These are phyloP conservation scores for Scutellaria baicalensis DNA, from an alignment of 257 asterid species.

Conservation along the genomic window DNA sequence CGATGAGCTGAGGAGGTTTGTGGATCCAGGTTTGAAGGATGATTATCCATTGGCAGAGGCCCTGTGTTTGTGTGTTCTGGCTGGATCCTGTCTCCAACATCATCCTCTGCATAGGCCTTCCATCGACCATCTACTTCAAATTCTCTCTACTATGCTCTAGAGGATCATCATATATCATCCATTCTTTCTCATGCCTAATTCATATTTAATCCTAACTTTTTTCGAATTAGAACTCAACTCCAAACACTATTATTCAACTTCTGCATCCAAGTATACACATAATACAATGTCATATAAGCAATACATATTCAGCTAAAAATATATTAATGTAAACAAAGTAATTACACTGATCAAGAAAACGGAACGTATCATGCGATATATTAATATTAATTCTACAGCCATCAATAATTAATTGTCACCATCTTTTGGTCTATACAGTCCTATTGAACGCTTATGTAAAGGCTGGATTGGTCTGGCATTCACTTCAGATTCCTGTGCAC, in stretches of 20 bases:
- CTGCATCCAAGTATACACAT: too few species aligned
- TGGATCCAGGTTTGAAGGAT: constrained; percentile 56
- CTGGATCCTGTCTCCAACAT: constrained; percentile 67
- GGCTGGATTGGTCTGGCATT: constrained; percentile 56
- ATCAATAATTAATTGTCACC: constrained; percentile 12
- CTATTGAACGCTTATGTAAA: constrained; percentile 25
- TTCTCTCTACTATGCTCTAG: constrained; percentile 71
- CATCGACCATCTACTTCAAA: constrained; percentile 68
- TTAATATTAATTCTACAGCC: neutral
- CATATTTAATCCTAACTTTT: too few species aligned
- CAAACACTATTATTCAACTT: too few species aligned
- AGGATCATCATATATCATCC: too few species aligned
- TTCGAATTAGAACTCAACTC: too few species aligned
- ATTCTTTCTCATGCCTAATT: too few species aligned
- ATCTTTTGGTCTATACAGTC: constrained; percentile 30
- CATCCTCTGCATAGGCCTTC: constrained; percentile 70
- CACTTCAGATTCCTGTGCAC: constrained; percentile 25
- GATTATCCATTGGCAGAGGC: constrained; percentile 78
- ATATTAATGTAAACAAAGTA: neutral
- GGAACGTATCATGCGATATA: too few species aligned
- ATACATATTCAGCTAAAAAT: neutral
- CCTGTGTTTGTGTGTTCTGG: constrained; percentile 64
- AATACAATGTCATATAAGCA: neutral
- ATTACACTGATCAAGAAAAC: neutral
- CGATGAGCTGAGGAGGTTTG: constrained; percentile 50